Percentiles rank a stretch among this genome's conserved stretches.
Evolutionary conservation across 1,284 basidiomycete species (phyloP).

Genomic region (Paramarasmius palmivorus): DNA sequence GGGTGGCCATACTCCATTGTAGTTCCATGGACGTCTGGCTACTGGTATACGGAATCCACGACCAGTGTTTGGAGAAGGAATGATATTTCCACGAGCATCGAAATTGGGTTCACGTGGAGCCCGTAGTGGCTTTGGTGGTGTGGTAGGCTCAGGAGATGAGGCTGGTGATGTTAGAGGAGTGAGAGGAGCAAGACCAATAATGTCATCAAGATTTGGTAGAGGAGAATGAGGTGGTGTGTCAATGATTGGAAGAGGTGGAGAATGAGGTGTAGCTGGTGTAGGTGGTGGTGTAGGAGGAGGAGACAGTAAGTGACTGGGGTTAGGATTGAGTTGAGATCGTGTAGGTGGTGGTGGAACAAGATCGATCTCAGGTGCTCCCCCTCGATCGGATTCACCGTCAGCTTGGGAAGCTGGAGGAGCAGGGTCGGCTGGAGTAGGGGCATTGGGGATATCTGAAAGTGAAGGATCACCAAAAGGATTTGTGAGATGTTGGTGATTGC

Average conservation of each 20-base stretch:
- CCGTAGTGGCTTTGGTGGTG: too few species aligned
- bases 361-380: constrained; percentile 7
- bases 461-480: constrained; percentile 7
- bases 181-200: neutral
- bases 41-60: neutral
- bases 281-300: neutral
- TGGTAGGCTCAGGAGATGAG: neutral
- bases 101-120: constrained; percentile 4
- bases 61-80: constrained; percentile 7
- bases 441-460: neutral
- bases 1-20: constrained; percentile 2
- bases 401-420: neutral
- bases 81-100: constrained; percentile 5
- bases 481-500: constrained; percentile 8
- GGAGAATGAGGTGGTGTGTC: constrained; percentile 9
- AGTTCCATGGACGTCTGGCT: constrained; percentile 5
- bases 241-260: constrained; percentile 1
- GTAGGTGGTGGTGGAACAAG: neutral
- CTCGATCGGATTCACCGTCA: constrained; percentile 3
- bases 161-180: neutral
- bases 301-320: neutral
- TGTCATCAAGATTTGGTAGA: neutral
- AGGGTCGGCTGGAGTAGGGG: too few species aligned
- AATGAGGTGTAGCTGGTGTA: constrained; percentile 1
- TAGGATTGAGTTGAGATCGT: neutral